Evolutionary conservation across 2,329 filamentous ascomycete species (phyloP).

Genomic region (Didymella keratinophila): DNA sequence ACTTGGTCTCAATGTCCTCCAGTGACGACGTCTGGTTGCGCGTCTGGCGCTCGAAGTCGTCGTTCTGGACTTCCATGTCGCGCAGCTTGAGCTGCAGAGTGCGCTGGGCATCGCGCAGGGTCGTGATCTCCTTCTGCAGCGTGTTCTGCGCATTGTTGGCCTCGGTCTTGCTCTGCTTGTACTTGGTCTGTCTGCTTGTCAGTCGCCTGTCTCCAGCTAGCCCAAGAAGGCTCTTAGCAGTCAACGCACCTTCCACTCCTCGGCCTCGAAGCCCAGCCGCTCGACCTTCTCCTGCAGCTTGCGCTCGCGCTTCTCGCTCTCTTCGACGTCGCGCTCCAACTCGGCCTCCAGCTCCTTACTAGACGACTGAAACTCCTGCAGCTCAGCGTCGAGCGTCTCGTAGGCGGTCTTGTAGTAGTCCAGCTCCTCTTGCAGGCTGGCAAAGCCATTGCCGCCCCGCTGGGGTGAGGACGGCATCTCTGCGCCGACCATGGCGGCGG

Average conservation of each 20-base stretch:
- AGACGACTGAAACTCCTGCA: constrained; percentile 91
- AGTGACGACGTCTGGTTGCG: constrained; percentile 94
- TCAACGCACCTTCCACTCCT: constrained; percentile 91
- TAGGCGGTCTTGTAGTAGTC: constrained; percentile 97
- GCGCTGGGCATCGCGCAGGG: constrained; percentile 82
- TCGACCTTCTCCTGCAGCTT: constrained; percentile 87
- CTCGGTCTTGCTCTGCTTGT: constrained; percentile 92
- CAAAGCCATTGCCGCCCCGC: constrained; percentile 42
- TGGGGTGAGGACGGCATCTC: constrained; percentile 45
- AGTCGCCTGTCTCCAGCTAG: background rate
- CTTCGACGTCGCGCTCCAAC: constrained; percentile 94
- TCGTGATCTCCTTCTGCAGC: constrained; percentile 95
- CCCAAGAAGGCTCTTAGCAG: background rate
- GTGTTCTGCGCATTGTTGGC: constrained; percentile 82
- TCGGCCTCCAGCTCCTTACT: constrained; percentile 94
- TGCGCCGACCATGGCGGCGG: constrained; percentile 41
- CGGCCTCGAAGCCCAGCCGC: constrained; percentile 82
- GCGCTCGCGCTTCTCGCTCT: constrained; percentile 91
- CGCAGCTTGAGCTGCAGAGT: constrained; percentile 82
- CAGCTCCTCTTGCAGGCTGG: constrained; percentile 73
- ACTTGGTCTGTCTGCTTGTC: constrained; percentile 73
- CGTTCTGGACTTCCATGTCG: constrained; percentile 97
- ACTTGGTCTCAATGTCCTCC: constrained; percentile 96
- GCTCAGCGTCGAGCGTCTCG: constrained; percentile 87
- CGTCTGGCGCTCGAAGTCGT: constrained; percentile 96